Percentiles rank a stretch among this genome's conserved stretches.
Evolutionary conservation across 306 rosid species (phyloP).

Genomic region (Oxytropis ochrocephala): DNA sequence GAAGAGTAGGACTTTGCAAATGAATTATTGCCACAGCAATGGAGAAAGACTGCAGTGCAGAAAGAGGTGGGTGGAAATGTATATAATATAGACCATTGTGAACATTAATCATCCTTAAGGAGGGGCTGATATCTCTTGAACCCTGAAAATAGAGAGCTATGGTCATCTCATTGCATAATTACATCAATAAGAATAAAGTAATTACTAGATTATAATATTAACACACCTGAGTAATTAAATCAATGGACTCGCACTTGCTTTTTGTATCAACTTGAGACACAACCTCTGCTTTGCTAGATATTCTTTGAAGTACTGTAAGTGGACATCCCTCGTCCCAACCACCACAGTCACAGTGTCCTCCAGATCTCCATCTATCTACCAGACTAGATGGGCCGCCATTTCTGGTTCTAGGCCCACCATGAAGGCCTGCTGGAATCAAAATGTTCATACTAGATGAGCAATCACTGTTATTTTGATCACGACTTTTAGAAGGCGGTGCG

Average conservation of each 20-base stretch:
- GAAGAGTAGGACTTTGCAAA: conserved; percentile 61
- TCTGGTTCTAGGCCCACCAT: conserved; percentile 80
- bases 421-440: conserved; percentile 84
- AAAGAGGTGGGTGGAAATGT: conserved; percentile 59
- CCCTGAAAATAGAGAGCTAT: conserved; percentile 36
- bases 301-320: conserved; percentile 58
- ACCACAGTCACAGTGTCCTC: conserved; percentile 88
- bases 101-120: conserved; percentile 82
- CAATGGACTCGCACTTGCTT: conserved; percentile 62
- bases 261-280: conserved; percentile 32
- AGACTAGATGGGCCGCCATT: conserved; percentile 81
- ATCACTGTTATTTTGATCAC: conserved; percentile 33
- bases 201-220: neutral
- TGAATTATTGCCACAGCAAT: conserved; percentile 84
- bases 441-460: conserved; percentile 64
- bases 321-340: conserved; percentile 99
- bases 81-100: conserved; percentile 63
- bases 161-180: conserved; percentile 7
- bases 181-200: neutral
- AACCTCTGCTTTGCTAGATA: conserved; percentile 33
- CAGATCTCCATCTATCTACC: conserved; percentile 84
- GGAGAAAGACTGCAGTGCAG: conserved; percentile 78
- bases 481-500: conserved; percentile 29
- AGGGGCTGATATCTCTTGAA: conserved; percentile 36
- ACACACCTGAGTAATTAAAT: conserved; percentile 56